Percentiles rank a stretch among this genome's conserved stretches.
Evolutionary conservation across 2,329 filamentous ascomycete species (phyloP).

Genomic region (Raffaelea deltoideospora): DNA sequence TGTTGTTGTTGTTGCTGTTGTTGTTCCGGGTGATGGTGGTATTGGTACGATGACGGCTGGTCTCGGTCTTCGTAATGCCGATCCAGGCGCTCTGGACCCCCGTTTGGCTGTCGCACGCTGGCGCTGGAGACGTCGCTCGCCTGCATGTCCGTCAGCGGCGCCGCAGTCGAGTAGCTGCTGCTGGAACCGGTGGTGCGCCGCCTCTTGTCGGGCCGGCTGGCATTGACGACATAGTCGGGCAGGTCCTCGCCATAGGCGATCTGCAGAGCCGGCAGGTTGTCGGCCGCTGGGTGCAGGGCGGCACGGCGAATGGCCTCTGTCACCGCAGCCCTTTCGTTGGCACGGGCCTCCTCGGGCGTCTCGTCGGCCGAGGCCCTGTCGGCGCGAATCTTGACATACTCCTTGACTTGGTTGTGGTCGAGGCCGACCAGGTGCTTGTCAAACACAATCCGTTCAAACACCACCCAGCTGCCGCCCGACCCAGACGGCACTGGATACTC

Average conservation of each 20-base stretch:
- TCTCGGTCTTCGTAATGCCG: too few species aligned
- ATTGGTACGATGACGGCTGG: too few species aligned
- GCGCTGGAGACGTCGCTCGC: not conserved
- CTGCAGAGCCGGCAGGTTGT: constrained; percentile 24
- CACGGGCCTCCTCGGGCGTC: constrained; percentile 21
- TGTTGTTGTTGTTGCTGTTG: too few species aligned
- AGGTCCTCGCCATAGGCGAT: constrained; percentile 37
- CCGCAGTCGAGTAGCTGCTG: not conserved
- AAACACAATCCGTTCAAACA: constrained; percentile 45
- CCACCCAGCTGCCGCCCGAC: constrained; percentile 49
- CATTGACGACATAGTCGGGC: constrained; percentile 24
- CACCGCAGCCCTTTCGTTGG: constrained; percentile 26
- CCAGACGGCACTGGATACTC: constrained; percentile 37
- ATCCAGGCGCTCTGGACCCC: too few species aligned
- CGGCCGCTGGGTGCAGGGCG: constrained; percentile 24
- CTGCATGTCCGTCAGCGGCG: constrained; percentile 2
- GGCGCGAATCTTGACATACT: constrained; percentile 42
- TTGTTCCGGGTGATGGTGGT: too few species aligned
- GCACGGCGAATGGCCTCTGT: constrained; percentile 30
- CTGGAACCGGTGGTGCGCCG: constrained; percentile 20
- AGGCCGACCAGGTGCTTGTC: constrained; percentile 38
- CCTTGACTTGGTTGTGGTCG: constrained; percentile 43
- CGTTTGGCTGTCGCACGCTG: too few species aligned
- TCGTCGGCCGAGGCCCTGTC: constrained; percentile 18
- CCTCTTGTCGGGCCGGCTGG: constrained; percentile 23